Percentiles rank a stretch among this genome's conserved stretches.
phyloP scores from a whole-genome alignment of 768 basidiomycete species.

The Russula vinacea region DNA sequence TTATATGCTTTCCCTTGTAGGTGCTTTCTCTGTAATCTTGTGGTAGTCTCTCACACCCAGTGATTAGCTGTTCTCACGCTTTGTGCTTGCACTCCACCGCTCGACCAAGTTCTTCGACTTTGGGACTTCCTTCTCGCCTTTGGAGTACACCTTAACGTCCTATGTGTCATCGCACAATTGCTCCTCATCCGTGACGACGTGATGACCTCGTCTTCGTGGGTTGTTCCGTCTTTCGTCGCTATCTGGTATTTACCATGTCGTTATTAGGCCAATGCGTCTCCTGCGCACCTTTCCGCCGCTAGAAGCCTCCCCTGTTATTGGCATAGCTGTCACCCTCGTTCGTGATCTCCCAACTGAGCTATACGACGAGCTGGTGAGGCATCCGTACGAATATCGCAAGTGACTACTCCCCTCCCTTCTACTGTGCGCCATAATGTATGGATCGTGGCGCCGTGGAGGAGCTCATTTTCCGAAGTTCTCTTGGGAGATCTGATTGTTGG shows the following conservation, averaged over 20 bases:
- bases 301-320: constrained; percentile 81
- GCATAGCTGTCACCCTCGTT: constrained; percentile 90
- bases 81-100: constrained; percentile 94
- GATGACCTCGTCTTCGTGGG: constrained; percentile 81
- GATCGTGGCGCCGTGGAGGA: neutral
- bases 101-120: constrained; percentile 89
- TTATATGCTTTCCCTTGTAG: constrained; percentile 96
- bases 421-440: neutral
- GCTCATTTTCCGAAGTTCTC: neutral
- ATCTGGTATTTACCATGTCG: constrained; percentile 11
- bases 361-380: constrained; percentile 85
- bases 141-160: constrained; percentile 92
- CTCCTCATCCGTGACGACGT: constrained; percentile 86
- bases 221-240: constrained; percentile 11
- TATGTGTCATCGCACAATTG: constrained; percentile 95
- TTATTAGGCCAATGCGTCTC: constrained; percentile 83
- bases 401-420: constrained; percentile 10
- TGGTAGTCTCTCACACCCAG: constrained; percentile 10
- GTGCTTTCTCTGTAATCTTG: constrained; percentile 35
- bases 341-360: constrained; percentile 84
- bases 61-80: constrained; percentile 81
- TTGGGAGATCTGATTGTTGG: neutral
- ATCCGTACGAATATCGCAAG: constrained; percentile 61
- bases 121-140: constrained; percentile 99
- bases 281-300: constrained; percentile 92